Percentiles rank a stretch among this genome's conserved stretches.
These are phyloP conservation scores for Fonsecaea erecta DNA, from an alignment of 2,329 filamentous ascomycete genomes.

Conservation along the genomic window DNA sequence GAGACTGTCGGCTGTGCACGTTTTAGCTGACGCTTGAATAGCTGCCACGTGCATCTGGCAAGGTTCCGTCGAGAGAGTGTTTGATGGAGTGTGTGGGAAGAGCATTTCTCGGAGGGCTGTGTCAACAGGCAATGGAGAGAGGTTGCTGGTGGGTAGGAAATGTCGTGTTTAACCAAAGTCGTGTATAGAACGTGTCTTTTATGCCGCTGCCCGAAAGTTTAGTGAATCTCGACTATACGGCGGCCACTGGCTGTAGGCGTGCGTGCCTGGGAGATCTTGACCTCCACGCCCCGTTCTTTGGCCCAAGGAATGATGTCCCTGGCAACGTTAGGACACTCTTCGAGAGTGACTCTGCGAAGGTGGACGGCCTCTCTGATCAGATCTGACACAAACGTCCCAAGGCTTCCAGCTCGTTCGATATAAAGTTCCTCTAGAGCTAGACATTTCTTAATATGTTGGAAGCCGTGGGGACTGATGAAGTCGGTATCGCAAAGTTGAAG, in stretches of 20 bases:
- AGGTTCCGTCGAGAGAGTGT: not conserved
- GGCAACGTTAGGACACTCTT: slow-evolving; percentile 22
- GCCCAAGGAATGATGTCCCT: slow-evolving; percentile 28
- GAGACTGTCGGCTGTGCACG: too few species aligned
- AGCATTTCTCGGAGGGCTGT: not conserved
- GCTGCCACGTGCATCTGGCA: not conserved
- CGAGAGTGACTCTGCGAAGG: slow-evolving; percentile 17
- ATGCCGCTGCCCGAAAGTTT: not conserved
- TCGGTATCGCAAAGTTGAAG: slow-evolving; percentile 9
- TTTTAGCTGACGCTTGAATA: not conserved
- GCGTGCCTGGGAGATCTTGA: not conserved
- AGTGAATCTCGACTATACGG: not conserved
- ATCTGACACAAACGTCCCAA: slow-evolving; percentile 28
- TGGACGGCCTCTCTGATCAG: slow-evolving; percentile 21
- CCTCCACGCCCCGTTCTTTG: slow-evolving; percentile 12
- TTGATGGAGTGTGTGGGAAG: not conserved
- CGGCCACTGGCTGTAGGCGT: not conserved
- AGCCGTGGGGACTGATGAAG: slow-evolving; percentile 10
- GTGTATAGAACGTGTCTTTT: too few species aligned
- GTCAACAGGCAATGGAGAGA: too few species aligned
- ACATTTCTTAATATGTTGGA: slow-evolving; percentile 8
- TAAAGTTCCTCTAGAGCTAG: slow-evolving; percentile 18
- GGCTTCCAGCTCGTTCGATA: slow-evolving; percentile 13
- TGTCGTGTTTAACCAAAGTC: too few species aligned
- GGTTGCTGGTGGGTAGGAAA: too few species aligned